Conservation (phyloP, 495 filamentous ascomycete species). For the Acidomyces sp. region DNA sequence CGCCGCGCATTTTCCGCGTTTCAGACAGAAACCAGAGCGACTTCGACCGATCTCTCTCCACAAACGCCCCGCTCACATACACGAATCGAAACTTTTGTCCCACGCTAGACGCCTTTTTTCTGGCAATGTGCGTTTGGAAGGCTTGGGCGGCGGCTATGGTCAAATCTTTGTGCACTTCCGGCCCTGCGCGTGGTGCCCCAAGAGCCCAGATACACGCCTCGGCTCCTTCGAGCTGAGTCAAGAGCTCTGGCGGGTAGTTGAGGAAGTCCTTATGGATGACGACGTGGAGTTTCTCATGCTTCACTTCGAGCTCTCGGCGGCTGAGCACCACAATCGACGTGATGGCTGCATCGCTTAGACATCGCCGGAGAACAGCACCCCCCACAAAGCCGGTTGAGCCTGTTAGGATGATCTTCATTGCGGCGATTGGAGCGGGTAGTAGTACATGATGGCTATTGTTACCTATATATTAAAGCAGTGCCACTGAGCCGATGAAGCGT, state of each 20-base stretch:
- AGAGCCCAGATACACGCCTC: slow-evolving; percentile 41
- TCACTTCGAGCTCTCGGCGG: slow-evolving; percentile 30
- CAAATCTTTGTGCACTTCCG: slow-evolving; percentile 34
- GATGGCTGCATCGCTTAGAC: slow-evolving; percentile 33
- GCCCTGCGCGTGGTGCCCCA: slow-evolving; percentile 15
- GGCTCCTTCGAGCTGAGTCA: slow-evolving; percentile 34
- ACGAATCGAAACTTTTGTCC: slow-evolving; percentile 38
- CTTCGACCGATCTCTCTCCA: slow-evolving; percentile 37
- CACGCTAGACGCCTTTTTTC: not conserved
- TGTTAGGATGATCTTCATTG: slow-evolving; percentile 35
- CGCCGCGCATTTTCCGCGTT: slow-evolving; percentile 33
- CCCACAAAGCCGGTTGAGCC: slow-evolving; percentile 43
- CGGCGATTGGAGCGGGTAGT: too few relatives aligned
- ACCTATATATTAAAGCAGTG: too few relatives aligned
- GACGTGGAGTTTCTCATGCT: slow-evolving; percentile 31
- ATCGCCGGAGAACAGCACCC: slow-evolving; percentile 34
- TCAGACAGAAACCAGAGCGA: slow-evolving; percentile 32
- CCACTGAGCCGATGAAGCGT: too few relatives aligned
- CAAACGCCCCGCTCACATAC: slow-evolving; percentile 36
- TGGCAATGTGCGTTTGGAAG: slow-evolving; percentile 23
- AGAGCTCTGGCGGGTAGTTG: slow-evolving; percentile 28
- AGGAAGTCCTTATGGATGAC: slow-evolving; percentile 36
- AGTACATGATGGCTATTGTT: too few relatives aligned
- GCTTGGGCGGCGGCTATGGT: slow-evolving; percentile 32
- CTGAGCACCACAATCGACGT: slow-evolving; percentile 38